These are phyloP conservation scores for Pestalotiopsis sp. DNA, from an alignment of 2,329 filamentous ascomycete species.

Conservation along the genomic window DNA sequence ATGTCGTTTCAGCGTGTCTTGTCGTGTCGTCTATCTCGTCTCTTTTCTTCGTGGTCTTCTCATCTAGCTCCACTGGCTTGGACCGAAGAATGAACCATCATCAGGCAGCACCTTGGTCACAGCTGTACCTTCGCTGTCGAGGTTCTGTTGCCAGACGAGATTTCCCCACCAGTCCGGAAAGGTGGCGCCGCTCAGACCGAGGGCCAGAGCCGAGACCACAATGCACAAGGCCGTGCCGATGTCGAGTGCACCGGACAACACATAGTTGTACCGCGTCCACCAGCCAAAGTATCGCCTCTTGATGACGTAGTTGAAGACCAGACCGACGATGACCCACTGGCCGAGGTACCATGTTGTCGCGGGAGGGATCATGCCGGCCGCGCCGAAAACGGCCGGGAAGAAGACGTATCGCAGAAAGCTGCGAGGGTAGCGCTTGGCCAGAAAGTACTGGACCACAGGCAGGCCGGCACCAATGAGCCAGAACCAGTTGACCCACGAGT, in stretches of 20 bases:
- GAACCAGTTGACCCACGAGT: constrained; percentile 54
- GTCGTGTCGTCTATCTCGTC: neutral
- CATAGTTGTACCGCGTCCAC: constrained; percentile 61
- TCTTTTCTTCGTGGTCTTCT: neutral
- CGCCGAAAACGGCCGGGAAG: constrained; percentile 56
- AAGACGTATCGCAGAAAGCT: constrained; percentile 50
- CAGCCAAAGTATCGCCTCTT: constrained; percentile 52
- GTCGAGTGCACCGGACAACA: constrained; percentile 59
- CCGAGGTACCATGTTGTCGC: constrained; percentile 58
- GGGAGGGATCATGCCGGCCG: constrained; percentile 51
- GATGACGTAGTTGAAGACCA: constrained; percentile 57
- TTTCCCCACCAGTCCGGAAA: constrained; percentile 12
- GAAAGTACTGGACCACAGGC: constrained; percentile 50
- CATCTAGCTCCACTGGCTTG: constrained; percentile 1
- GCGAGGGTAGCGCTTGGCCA: constrained; percentile 48
- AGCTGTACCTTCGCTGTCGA: constrained; percentile 1
- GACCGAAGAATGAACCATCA: constrained; percentile 9
- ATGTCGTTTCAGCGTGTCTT: neutral
- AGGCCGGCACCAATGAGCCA: constrained; percentile 54
- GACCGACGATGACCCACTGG: constrained; percentile 56
- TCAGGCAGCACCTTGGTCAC: constrained; percentile 5
- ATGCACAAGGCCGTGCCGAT: constrained; percentile 40
- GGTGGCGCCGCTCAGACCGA: constrained; percentile 6
- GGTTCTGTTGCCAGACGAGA: constrained; percentile 7
- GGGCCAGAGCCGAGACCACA: constrained; percentile 6